Base-by-base conservation (phyloP, 2,329 filamentous ascomycete genomes). In the Aspergillus luchuensis region DNA sequence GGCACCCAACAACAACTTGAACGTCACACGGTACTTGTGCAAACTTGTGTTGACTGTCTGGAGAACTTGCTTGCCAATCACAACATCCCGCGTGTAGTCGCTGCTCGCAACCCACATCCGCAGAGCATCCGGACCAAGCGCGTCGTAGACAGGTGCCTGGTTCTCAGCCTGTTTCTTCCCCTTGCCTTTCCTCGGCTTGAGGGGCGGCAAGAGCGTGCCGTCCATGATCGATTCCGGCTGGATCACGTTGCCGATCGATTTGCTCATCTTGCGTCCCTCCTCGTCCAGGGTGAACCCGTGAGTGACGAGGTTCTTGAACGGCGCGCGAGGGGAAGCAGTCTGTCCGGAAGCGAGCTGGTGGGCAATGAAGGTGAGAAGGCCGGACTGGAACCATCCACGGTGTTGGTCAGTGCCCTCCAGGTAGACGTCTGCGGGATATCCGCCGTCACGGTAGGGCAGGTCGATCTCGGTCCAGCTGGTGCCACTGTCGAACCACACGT, bases 401-500 rank as follows among this genome's bases (percentile, higher is more conserved):
- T 99, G 95, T 74, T 99, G 95, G 74, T 99, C 95, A 3, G 90
- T 91, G 33, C 95, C 95, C 79, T 99, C 95, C 2, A 98, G 84
- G 72, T 96, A 98, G 23, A 98, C 85, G 73, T 99, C 92, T 0
- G 92, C 92, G 23, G 72, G 75, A 41, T 68, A 71, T 23, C 67
- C 71, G 17, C 71, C 67, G 11, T 71, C 67, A 21, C 61, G 65
- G 48, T 70, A 69, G 25, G 76, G 74, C 3, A 66, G 63, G 58
- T 74, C 71, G 38, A 85, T 78, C 38, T 80, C 79, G 2, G 85
- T 90, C 95, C 95, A 99, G 71, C 92, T 97, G 53, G 91, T 97
- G 5, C 95, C 95, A 66, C 95, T 98, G 75, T 99, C 95, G 69
- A 99, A 99, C 95, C 95, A 99, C 8, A 99, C 95, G 75, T 99